phyloP scores from a whole-genome alignment of 495 filamentous ascomycete genomes.

The Cryomyces antarcticus region DNA sequence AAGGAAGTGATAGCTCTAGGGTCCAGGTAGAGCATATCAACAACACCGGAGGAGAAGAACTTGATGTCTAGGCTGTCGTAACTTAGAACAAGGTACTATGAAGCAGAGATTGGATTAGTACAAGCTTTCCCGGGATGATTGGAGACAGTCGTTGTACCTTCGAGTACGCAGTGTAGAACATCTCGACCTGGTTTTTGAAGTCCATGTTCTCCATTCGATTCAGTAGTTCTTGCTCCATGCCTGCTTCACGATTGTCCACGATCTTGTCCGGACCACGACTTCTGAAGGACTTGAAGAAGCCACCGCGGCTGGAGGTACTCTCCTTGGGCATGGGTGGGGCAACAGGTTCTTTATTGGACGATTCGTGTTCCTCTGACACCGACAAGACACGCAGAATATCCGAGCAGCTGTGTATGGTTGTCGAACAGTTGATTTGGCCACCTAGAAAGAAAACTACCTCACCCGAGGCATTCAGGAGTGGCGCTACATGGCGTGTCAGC shows the following conservation, averaged over 20 bases:
- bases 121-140: no score
- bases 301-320: no score
- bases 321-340: constrained; percentile 4
- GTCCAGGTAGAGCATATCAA: constrained; percentile 24
- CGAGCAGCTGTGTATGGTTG: constrained; percentile 25
- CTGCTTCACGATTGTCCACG: constrained; percentile 10
- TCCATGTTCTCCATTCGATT: constrained; percentile 20
- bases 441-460: constrained; percentile 29
- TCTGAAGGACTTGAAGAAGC: constrained; percentile 17
- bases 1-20: constrained; percentile 17
- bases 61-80: constrained; percentile 11
- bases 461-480: constrained; percentile 24
- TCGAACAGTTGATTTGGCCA: constrained; percentile 35
- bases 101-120: no score
- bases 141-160: no score
- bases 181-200: constrained; percentile 22
- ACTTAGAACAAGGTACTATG: constrained; percentile 20
- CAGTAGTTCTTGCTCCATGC: constrained; percentile 21
- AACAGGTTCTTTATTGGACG: no score
- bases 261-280: constrained; percentile 10
- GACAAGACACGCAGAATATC: constrained; percentile 30
- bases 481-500: constrained; percentile 13
- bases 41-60: constrained; percentile 7
- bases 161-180: constrained; percentile 28
- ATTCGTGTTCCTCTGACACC: constrained; percentile 12